Evolutionary conservation across 2,329 filamentous ascomycete genomes (phyloP).

Genomic region (Paraphoma chrysanthemicola): DNA sequence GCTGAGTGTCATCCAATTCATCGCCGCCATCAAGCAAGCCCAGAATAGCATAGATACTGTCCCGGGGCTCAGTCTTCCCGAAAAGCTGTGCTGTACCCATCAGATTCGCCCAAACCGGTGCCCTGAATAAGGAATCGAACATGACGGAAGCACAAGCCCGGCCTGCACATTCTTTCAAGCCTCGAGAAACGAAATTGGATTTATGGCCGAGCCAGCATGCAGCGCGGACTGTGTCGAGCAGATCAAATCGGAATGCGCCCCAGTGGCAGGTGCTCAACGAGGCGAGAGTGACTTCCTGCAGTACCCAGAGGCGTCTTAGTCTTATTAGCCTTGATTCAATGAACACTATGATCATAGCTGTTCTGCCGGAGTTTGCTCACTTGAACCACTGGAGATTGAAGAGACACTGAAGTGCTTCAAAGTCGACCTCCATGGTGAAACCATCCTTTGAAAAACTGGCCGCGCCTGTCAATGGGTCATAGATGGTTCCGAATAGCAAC

Average conservation of each 20-base stretch:
- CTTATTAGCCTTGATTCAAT: no score
- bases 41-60: neutral
- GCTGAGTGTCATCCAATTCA: neutral
- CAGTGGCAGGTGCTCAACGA: neutral
- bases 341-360: no score
- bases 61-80: neutral
- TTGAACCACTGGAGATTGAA: conserved; percentile 1
- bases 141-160: neutral
- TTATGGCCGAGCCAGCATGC: neutral
- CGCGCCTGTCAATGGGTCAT: neutral
- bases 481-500: neutral
- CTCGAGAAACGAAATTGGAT: neutral
- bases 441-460: neutral
- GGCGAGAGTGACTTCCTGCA: neutral
- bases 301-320: neutral
- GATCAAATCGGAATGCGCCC: neutral
- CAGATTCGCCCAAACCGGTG: no score
- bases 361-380: no score
- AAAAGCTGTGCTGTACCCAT: neutral
- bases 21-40: neutral
- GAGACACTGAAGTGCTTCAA: neutral
- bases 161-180: neutral
- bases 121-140: no score
- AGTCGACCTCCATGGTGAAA: neutral
- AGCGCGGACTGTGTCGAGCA: neutral